Percentiles rank a stretch among this genome's conserved stretches.
Conservation (phyloP, 306 rosid genomes). For the Acacia crassicarpa region DNA sequence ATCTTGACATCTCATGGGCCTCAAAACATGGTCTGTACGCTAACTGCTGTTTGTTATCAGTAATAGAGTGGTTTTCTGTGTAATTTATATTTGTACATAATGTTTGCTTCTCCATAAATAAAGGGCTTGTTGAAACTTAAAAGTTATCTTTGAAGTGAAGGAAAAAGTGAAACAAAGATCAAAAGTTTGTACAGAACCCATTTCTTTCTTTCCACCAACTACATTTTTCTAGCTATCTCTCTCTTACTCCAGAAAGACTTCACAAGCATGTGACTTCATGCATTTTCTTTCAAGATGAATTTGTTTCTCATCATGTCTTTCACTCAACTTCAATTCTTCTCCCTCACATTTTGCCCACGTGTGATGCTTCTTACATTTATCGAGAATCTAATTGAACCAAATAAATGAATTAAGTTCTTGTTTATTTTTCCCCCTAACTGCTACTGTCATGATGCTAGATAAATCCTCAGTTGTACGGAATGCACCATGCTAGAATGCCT, state of each 20-base stretch:
- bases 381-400: constrained; percentile 13
- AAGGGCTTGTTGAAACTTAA: not conserved
- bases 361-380: not conserved
- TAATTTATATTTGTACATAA: not conserved
- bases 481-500: constrained; percentile 78
- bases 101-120: not conserved
- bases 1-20: constrained; percentile 53
- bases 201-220: not conserved
- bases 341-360: not conserved
- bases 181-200: not conserved
- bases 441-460: constrained; percentile 49
- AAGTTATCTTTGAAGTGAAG: not conserved
- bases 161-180: not conserved
- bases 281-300: not conserved
- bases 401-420: constrained; percentile 10
- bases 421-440: constrained; percentile 14
- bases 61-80: not conserved
- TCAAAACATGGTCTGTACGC: constrained; percentile 31
- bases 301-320: not conserved
- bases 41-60: not conserved
- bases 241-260: not conserved
- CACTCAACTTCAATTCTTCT: not conserved
- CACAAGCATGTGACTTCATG: not conserved
- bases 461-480: constrained; percentile 58
- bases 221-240: not conserved